Percentiles rank a stretch among this genome's conserved stretches.
Conservation (phyloP, 257 asterid genomes). For the Solanum arcanum region DNA sequence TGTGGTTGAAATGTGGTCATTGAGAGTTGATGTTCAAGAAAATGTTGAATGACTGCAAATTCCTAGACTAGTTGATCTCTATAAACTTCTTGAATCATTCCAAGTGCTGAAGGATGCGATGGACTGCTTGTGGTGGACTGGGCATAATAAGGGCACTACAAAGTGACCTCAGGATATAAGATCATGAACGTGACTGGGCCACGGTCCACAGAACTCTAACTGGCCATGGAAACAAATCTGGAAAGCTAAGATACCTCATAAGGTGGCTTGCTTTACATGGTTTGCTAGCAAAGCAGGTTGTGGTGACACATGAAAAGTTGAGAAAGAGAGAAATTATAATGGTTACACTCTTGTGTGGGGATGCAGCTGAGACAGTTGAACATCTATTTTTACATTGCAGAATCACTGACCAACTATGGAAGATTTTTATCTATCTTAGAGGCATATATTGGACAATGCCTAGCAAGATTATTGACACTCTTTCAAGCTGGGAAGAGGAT, state of each 20-base stretch:
- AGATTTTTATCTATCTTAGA: not conserved
- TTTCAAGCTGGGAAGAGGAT: not conserved
- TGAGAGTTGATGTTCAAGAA: not conserved
- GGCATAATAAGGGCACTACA: not conserved
- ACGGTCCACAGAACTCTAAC: not conserved
- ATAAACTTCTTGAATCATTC: not conserved
- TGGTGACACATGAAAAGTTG: not conserved
- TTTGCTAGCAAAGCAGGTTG: not conserved
- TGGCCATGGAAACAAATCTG: not conserved
- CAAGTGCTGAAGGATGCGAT: not conserved
- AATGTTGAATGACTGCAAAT: not conserved
- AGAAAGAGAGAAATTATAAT: not conserved
- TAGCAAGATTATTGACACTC: not conserved
- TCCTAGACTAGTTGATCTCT: not conserved
- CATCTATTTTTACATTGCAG: not conserved
- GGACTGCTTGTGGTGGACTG: not conserved
- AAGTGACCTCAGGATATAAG: not conserved
- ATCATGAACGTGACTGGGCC: not conserved
- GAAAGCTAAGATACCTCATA: not conserved
- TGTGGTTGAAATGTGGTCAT: not conserved
- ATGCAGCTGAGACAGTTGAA: not conserved
- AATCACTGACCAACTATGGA: not conserved
- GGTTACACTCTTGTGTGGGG: not conserved
- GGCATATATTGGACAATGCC: not conserved
- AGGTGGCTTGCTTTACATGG: not conserved